Percentiles rank a stretch among this genome's conserved stretches.
phyloP scores from a whole-genome alignment of 1,284 basidiomycete genomes.

The Rhodotorula sp. region DNA sequence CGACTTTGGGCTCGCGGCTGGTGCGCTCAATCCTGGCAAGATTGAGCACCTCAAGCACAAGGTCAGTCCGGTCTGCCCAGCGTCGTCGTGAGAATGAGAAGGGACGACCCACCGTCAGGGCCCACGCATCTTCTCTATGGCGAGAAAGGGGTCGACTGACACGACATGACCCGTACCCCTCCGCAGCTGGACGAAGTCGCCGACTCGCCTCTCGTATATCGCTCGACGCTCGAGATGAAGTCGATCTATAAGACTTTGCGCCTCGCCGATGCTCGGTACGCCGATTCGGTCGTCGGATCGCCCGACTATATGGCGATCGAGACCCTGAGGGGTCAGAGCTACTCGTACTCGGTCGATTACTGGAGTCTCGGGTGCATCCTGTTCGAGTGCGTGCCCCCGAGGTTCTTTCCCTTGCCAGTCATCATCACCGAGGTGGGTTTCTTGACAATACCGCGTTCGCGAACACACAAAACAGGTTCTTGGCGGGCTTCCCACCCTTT shows the following conservation, averaged over 20 bases:
- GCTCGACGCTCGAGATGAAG: constrained; percentile 90
- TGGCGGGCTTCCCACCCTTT: constrained; percentile 88
- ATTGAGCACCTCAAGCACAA: constrained; percentile 93
- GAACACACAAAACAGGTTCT: constrained; percentile 39
- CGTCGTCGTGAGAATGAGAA: neutral
- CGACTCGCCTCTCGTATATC: constrained; percentile 83
- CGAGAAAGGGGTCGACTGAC: too few relatives aligned
- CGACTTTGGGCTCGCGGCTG: constrained; percentile 96
- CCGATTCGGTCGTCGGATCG: constrained; percentile 96
- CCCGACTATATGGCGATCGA: constrained; percentile 73
- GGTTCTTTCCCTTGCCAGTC: neutral
- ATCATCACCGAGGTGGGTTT: neutral
- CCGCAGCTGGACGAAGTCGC: constrained; percentile 89
- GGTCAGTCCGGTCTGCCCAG: constrained; percentile 52
- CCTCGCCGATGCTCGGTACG: constrained; percentile 86
- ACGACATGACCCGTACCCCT: constrained; percentile 1
- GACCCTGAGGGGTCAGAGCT: constrained; percentile 89
- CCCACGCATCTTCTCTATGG: too few relatives aligned
- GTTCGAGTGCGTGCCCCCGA: constrained; percentile 60
- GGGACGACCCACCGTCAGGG: neutral
- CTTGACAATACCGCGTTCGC: too few relatives aligned
- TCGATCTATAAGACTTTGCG: constrained; percentile 92
- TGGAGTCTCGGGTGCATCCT: constrained; percentile 99
- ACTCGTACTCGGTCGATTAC: constrained; percentile 93
- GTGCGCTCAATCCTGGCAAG: constrained; percentile 88